A percentile compares a stretch with the other conserved stretches of the same genome.
These are phyloP conservation scores for Pleodorina starrii DNA, from an alignment of 139 green algal species.

Conservation along the genomic window DNA sequence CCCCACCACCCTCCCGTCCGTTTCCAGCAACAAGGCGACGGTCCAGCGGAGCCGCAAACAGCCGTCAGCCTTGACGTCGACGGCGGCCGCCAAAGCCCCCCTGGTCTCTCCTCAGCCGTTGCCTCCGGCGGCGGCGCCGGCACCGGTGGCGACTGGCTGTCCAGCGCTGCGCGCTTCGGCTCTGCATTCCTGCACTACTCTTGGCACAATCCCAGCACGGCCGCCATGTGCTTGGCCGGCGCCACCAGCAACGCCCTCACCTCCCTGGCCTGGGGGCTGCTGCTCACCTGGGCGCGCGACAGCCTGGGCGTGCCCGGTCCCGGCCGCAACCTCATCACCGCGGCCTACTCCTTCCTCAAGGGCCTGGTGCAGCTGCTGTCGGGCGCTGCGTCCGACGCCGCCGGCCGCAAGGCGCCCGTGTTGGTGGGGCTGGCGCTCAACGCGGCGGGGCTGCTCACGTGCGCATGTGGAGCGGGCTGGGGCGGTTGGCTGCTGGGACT, in stretches of 20 bases:
- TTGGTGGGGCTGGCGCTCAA: constrained; percentile 24
- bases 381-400: neutral
- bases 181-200: neutral
- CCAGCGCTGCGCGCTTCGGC: neutral
- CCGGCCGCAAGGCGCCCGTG: constrained; percentile 16
- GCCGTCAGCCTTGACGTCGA: too few species aligned
- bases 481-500: neutral
- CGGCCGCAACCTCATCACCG: constrained; percentile 29
- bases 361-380: constrained; percentile 13
- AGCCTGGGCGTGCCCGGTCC: constrained; percentile 20
- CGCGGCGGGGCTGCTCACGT: constrained; percentile 39
- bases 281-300: constrained; percentile 50
- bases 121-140: too few species aligned
- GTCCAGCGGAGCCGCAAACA: too few species aligned
- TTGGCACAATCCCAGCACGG: neutral
- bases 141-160: neutral
- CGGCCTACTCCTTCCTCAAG: constrained; percentile 47
- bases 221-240: constrained; percentile 27
- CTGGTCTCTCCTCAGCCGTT: too few species aligned
- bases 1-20: too few species aligned
- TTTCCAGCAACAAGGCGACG: too few species aligned
- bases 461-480: constrained; percentile 36
- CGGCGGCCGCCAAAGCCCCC: too few species aligned
- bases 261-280: constrained; percentile 43
- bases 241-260: constrained; percentile 30